These are phyloP conservation scores for Avena atlantica DNA, from an alignment of 176 grass and related monocot genomes.

Conservation along the genomic window DNA sequence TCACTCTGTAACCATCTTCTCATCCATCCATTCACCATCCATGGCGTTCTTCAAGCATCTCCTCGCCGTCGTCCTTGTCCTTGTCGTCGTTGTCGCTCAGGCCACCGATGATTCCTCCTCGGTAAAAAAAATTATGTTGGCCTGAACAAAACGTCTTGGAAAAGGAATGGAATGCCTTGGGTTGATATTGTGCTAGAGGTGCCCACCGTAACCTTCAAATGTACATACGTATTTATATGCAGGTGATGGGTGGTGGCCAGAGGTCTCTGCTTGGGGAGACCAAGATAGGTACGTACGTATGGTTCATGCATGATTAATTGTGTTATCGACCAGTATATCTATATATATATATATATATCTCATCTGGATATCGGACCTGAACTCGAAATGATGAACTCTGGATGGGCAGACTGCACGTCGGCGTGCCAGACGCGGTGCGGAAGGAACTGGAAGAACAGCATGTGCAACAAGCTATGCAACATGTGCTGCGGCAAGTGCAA, in stretches of 20 bases:
- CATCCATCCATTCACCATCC: not conserved
- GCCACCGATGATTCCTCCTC: not conserved
- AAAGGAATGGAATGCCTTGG: too few relatives aligned
- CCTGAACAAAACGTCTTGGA: too few relatives aligned
- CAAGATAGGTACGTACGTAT: not conserved
- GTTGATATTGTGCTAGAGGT: too few relatives aligned
- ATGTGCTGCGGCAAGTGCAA: conserved; percentile 71
- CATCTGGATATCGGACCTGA: not conserved
- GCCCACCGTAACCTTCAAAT: too few relatives aligned
- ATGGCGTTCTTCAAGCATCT: not conserved
- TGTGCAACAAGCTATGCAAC: conserved; percentile 83
- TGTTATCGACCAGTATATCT: not conserved
- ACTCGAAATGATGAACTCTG: not conserved
- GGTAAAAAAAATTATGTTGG: not conserved
- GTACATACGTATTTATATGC: not conserved
- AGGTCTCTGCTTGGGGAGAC: not conserved
- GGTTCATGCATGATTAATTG: not conserved
- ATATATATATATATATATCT: not conserved
- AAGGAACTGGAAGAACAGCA: conserved; percentile 70
- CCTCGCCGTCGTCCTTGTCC: not conserved
- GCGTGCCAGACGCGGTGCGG: conserved; percentile 60
- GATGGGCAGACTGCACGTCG: conserved; percentile 52
- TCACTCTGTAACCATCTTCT: not conserved
- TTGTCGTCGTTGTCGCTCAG: not conserved
- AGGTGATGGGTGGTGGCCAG: not conserved